These are phyloP conservation scores for Podospora pseudopauciseta DNA, from an alignment of 495 filamentous ascomycete genomes.

Conservation along the genomic window DNA sequence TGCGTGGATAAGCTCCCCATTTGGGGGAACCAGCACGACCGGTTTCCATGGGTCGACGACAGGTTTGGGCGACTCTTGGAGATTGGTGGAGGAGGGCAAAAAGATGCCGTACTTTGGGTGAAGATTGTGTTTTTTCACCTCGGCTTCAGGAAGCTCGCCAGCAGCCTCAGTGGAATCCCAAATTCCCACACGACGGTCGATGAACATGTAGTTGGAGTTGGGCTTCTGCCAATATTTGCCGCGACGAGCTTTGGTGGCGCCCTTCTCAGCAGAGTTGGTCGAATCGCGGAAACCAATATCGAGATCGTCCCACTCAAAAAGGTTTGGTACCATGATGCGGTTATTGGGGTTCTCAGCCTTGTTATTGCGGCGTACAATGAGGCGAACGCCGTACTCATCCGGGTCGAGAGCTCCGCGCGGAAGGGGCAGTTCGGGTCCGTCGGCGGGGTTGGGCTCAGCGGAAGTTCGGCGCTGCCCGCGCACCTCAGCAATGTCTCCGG, in stretches of 20 bases:
- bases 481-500: constrained; percentile 20
- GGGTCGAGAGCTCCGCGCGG: constrained; percentile 37
- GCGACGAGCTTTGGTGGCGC: constrained; percentile 37
- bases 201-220: constrained; percentile 39
- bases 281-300: constrained; percentile 53
- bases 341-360: constrained; percentile 37
- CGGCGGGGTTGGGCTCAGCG: constrained; percentile 17
- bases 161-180: constrained; percentile 43
- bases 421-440: constrained; percentile 33
- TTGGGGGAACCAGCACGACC: constrained; percentile 35
- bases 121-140: constrained; percentile 41
- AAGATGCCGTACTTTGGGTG: constrained; percentile 44
- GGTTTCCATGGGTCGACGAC: constrained; percentile 35
- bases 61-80: constrained; percentile 32
- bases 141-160: constrained; percentile 39
- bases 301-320: constrained; percentile 37
- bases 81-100: constrained; percentile 38
- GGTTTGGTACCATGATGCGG: constrained; percentile 41
- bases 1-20: constrained; percentile 33
- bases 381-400: constrained; percentile 41
- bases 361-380: constrained; percentile 31
- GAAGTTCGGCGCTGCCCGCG: constrained; percentile 18
- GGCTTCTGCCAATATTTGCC: constrained; percentile 41
- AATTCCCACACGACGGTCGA: constrained; percentile 39
- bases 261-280: constrained; percentile 41